Evolutionary conservation across 805 yeast genomes (phyloP).

Genomic region (Ogataea henricii): DNA sequence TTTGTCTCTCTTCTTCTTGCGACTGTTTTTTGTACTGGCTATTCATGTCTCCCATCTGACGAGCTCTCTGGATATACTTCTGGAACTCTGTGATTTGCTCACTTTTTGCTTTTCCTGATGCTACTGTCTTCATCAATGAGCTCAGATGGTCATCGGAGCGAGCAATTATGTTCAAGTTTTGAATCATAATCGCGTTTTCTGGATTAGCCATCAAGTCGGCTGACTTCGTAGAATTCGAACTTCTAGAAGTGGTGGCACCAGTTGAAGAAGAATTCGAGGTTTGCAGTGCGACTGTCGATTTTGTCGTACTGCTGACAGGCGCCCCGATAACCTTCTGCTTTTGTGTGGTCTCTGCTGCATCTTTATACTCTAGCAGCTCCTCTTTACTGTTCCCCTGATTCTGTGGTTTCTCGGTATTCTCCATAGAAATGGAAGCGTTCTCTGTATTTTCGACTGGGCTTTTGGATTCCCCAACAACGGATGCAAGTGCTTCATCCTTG

Average conservation of each 20-base stretch:
- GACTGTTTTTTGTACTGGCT: constrained; percentile 28
- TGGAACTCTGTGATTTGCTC: constrained; percentile 79
- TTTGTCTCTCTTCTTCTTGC: constrained; percentile 22
- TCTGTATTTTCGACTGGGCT: too few relatives aligned
- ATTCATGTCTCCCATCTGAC: constrained; percentile 60
- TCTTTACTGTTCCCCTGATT: too few relatives aligned
- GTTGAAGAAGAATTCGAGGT: background rate
- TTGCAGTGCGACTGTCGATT: background rate
- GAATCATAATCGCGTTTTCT: constrained; percentile 79
- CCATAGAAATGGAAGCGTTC: too few relatives aligned
- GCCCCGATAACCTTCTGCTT: too few relatives aligned
- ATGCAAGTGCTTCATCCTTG: too few relatives aligned
- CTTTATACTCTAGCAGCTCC: too few relatives aligned
- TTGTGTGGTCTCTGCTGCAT: too few relatives aligned
- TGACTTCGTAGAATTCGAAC: constrained; percentile 17
- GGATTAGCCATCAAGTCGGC: constrained; percentile 43
- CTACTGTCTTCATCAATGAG: constrained; percentile 79
- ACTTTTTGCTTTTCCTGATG: constrained; percentile 73
- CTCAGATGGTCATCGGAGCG: constrained; percentile 67
- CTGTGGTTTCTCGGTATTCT: too few relatives aligned
- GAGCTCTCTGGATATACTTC: constrained; percentile 75
- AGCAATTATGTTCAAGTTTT: constrained; percentile 82
- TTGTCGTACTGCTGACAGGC: background rate
- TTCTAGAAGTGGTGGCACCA: background rate
- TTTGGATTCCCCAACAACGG: too few relatives aligned